phyloP scores from a whole-genome alignment of 805 yeast species.

The Candida multigemmis region DNA sequence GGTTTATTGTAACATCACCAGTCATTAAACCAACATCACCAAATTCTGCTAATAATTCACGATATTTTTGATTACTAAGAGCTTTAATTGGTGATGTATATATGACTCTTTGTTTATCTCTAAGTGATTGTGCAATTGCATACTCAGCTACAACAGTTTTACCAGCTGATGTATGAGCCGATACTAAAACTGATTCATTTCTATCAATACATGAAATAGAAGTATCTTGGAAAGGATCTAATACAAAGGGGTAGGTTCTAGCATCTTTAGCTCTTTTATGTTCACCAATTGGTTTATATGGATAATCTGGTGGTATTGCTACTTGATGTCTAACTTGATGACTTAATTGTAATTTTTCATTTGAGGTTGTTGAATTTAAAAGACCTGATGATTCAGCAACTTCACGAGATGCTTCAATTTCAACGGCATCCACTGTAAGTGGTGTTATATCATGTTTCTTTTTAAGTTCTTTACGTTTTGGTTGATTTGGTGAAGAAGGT shows the following conservation, averaged over 20 bases:
- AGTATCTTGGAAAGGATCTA: slow-evolving; percentile 97
- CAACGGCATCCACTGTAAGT: slow-evolving; percentile 78
- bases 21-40: slow-evolving; percentile 98
- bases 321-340: slow-evolving; percentile 98
- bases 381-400: slow-evolving; percentile 78
- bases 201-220: slow-evolving; percentile 94
- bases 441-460: slow-evolving; percentile 46
- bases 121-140: slow-evolving; percentile 90
- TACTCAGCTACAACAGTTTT: slow-evolving; percentile 96
- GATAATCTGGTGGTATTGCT: slow-evolving; percentile 87
- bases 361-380: slow-evolving; percentile 16
- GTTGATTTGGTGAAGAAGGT: slow-evolving; percentile 3
- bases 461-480: slow-evolving; percentile 8
- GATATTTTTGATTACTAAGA: slow-evolving; percentile 84
- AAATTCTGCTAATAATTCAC: slow-evolving; percentile 87
- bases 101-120: slow-evolving; percentile 87
- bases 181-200: slow-evolving; percentile 87
- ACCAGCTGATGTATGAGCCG: slow-evolving; percentile 98
- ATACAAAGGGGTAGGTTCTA: slow-evolving; percentile 79
- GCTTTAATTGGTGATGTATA: slow-evolving; percentile 96
- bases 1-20: slow-evolving; percentile 97
- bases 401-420: slow-evolving; percentile 83
- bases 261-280: slow-evolving; percentile 77
- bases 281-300: slow-evolving; percentile 80
- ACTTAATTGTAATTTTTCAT: slow-evolving; percentile 46